Conservation (phyloP, 2,329 filamentous ascomycete species). For the Dichotomopilus funicola region DNA sequence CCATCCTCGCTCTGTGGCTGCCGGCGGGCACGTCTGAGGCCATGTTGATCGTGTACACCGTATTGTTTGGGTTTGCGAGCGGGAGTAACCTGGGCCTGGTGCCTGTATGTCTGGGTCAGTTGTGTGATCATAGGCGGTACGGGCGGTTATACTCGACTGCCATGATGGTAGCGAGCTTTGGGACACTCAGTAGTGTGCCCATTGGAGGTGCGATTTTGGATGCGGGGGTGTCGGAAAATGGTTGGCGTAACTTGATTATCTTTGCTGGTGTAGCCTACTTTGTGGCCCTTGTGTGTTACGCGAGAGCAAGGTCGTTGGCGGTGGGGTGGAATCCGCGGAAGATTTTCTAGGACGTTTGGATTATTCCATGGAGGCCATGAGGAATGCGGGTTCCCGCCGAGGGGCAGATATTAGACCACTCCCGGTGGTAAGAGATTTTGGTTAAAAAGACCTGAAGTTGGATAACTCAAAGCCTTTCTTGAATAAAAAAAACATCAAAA, state of each 20-base stretch:
- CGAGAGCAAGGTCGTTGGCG: conserved; percentile 29
- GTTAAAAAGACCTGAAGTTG: no score
- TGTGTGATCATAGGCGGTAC: conserved; percentile 66
- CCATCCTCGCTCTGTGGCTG: conserved; percentile 64
- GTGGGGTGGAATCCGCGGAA: conserved; percentile 30
- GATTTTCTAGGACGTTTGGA: conserved; percentile 22
- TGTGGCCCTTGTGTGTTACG: conserved; percentile 30
- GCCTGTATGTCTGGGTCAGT: conserved; percentile 73
- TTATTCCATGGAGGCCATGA: no score
- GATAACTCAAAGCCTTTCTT: no score
- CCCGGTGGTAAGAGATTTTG: no score
- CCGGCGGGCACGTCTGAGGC: conserved; percentile 47
- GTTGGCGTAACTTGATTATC: conserved; percentile 34
- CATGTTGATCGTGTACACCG: conserved; percentile 59
- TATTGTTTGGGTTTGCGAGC: conserved; percentile 72
- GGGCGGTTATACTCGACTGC: conserved; percentile 65
- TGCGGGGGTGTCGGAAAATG: conserved; percentile 24
- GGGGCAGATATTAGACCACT: no score
- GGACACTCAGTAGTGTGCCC: conserved; percentile 45
- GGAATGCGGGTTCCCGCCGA: no score
- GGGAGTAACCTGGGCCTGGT: conserved; percentile 72
- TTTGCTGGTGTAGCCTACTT: conserved; percentile 34
- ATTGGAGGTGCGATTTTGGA: conserved; percentile 37
- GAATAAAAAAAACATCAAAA: no score
- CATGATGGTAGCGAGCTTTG: conserved; percentile 72